Evolutionary conservation across 805 yeast species (phyloP), one percentile per base, ranked within the genome.

Genomic region (Huiozyma naganishii): DNA sequence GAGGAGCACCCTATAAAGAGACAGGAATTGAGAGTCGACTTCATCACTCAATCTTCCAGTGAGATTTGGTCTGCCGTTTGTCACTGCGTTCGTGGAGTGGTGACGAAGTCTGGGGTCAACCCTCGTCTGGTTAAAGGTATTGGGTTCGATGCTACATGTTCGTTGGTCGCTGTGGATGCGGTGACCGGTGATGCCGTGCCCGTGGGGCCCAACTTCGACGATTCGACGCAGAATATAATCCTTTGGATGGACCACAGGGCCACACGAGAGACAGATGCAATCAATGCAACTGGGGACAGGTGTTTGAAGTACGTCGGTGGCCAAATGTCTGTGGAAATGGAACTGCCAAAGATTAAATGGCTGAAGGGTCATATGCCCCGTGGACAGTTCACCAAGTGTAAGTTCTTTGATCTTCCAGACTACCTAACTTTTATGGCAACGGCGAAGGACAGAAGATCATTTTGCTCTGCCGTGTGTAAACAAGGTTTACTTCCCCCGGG

Each of bases 241-340:
- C 66, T 92, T 49, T 92, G 98, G 98, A 90, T 92, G 97, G 98
- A 92, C 67, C 98, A 92, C 64, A 76, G 98, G 50, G 97, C 97
- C 0, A 80, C 73, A 11, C 68, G 70, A 6, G 96, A 90, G 60
- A 88, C 96, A 10, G 68, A 77, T 44, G 75, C 69, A 45, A 88
- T 92, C 61, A 90, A 90, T 64, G 76, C 80, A 36, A 83, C 95
- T 0, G 73, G 74, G 32, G 94, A 87, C 58, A 77, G 76, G 57
- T 77, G 85, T 45, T 72, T 92, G 57, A 83, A 85, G 61, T 92
- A 86, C 61, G 97, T 92, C 13, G 98, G 98, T 46, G 97, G 97
- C 13, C 81, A 80, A 55, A 90, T 92, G 97, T 88, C 97, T 41
- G 83, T 92, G 57, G 98, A 90, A 65, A 92, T 92, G 97, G 97